Conservation (phyloP, 179 eudicot species). For the Spergularia azorica region DNA sequence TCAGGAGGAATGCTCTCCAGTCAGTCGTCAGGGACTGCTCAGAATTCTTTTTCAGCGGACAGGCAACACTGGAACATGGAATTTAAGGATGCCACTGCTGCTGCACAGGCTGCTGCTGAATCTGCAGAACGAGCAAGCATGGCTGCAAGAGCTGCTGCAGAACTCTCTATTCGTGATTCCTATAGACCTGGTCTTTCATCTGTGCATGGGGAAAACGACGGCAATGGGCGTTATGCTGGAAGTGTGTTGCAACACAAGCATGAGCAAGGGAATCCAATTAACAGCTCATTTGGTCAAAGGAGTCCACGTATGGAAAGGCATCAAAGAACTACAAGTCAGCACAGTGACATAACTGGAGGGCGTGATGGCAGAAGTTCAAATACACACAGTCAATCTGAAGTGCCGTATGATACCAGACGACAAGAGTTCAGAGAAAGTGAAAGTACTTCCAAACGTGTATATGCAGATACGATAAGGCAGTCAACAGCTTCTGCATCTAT, state of each 20-base stretch:
- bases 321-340: constrained; percentile 27
- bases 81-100: constrained; percentile 83
- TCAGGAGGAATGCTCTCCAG: constrained; percentile 28
- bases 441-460: background rate
- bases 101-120: constrained; percentile 95
- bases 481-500: constrained; percentile 18
- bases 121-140: constrained; percentile 85
- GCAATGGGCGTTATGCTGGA: constrained; percentile 19
- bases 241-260: constrained; percentile 32
- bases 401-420: constrained; percentile 12
- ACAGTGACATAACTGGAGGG: constrained; percentile 28
- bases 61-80: constrained; percentile 69
- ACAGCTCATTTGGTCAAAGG: constrained; percentile 35
- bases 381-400: constrained; percentile 10
- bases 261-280: constrained; percentile 26
- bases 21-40: constrained; percentile 41
- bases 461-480: constrained; percentile 24
- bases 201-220: constrained; percentile 29
- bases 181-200: constrained; percentile 39
- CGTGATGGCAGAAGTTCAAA: constrained; percentile 22
- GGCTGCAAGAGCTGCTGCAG: constrained; percentile 97
- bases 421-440: constrained; percentile 15
- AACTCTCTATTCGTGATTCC: constrained; percentile 51
- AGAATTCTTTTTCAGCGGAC: background rate
- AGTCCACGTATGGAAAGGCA: constrained; percentile 30